Evolutionary conservation across 305 asterid species (phyloP).

Genomic region (Fraxinus angustifolia): DNA sequence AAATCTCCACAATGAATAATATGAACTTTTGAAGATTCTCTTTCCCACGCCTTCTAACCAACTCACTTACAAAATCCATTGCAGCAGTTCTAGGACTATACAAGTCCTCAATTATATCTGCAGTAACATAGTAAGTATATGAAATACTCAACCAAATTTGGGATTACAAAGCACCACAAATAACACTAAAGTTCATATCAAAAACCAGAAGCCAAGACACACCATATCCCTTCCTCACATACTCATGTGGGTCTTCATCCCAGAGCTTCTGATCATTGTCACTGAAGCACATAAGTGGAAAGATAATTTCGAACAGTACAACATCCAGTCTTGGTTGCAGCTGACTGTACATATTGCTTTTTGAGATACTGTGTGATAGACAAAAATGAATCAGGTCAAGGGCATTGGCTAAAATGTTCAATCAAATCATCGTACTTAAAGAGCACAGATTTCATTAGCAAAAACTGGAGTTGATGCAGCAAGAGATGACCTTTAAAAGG

Average conservation of each 20-base stretch:
- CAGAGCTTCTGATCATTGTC: conserved; percentile 95
- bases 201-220: conserved; percentile 25
- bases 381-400: conserved; percentile 17
- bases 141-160: conserved; percentile 11
- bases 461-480: not conserved
- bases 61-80: conserved; percentile 98
- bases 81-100: conserved; percentile 99
- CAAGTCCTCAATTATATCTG: conserved; percentile 95
- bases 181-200: not conserved
- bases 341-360: conserved; percentile 73
- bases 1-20: conserved; percentile 81
- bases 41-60: conserved; percentile 96
- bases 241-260: conserved; percentile 99
- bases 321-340: conserved; percentile 81
- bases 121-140: conserved; percentile 16
- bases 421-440: not conserved
- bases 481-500: not conserved
- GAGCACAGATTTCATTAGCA: not conserved
- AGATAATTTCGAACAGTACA: conserved; percentile 84
- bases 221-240: conserved; percentile 99
- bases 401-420: conserved; percentile 2
- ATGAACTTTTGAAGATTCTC: conserved; percentile 94
- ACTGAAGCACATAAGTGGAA: conserved; percentile 96
- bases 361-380: conserved; percentile 69
- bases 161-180: conserved; percentile 5